A percentile compares a stretch with the other conserved stretches of the same genome.
phyloP scores from a whole-genome alignment of 805 yeast genomes.

The Yamadazyma endophytica region DNA sequence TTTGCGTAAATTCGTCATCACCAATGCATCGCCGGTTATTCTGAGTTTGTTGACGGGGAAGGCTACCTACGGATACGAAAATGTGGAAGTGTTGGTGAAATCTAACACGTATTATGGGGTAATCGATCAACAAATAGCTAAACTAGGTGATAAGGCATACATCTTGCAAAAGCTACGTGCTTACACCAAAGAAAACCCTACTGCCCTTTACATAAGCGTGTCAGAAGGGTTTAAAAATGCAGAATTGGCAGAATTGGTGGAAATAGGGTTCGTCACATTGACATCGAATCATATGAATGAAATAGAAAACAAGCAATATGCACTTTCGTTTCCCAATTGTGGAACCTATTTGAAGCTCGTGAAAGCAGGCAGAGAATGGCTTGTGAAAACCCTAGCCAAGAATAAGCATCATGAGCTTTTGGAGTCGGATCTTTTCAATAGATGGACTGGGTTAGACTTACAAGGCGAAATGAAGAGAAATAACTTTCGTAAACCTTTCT shows the following conservation, averaged over 20 bases:
- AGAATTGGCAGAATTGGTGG: conserved; percentile 29
- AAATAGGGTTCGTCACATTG: conserved; percentile 41
- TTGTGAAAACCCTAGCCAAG: conserved; percentile 35
- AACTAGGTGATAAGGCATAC: conserved; percentile 9
- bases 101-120: conserved; percentile 17
- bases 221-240: conserved; percentile 19
- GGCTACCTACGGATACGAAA: conserved; percentile 40
- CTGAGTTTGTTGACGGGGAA: conserved; percentile 34
- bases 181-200: conserved; percentile 20
- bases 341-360: conserved; percentile 46
- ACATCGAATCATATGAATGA: conserved; percentile 42
- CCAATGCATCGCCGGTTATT: conserved; percentile 43
- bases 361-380: conserved; percentile 40
- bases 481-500: conserved; percentile 42
- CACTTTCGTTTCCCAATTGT: conserved; percentile 46
- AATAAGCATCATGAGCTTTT: conserved; percentile 39
- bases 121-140: conserved; percentile 12
- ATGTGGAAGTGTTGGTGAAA: conserved; percentile 33
- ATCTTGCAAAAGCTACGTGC: conserved; percentile 18
- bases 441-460: conserved; percentile 39
- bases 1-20: conserved; percentile 36
- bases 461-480: conserved; percentile 28
- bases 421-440: conserved; percentile 37
- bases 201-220: conserved; percentile 22
- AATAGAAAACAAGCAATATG: conserved; percentile 35